A percentile compares a stretch with the other conserved stretches of the same genome.
These are phyloP conservation scores for Vigna angularis DNA, from an alignment of 306 rosid genomes.

Conservation along the genomic window DNA sequence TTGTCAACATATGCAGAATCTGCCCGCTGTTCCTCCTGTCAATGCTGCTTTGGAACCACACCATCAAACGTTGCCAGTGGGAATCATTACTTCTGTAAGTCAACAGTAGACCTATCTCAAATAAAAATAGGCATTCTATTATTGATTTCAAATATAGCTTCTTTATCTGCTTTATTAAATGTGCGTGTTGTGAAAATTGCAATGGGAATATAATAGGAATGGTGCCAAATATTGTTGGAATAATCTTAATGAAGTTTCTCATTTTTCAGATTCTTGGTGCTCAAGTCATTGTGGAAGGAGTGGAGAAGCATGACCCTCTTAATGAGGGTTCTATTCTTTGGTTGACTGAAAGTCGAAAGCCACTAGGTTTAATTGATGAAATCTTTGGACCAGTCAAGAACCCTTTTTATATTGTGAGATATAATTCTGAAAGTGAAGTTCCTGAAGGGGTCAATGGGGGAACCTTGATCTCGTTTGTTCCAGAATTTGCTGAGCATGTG, in stretches of 20 bases:
- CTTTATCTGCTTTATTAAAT: conserved; percentile 20
- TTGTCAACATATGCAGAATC: conserved; percentile 59
- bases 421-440: conserved; percentile 82
- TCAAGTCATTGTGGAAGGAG: conserved; percentile 85
- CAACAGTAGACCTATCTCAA: conserved; percentile 2
- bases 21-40: conserved; percentile 78
- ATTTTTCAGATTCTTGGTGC: conserved; percentile 68
- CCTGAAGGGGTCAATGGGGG: conserved; percentile 67
- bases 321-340: conserved; percentile 89
- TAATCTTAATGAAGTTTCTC: conserved; percentile 37
- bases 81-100: conserved; percentile 86
- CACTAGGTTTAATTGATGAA: conserved; percentile 86
- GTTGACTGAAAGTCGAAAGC: conserved; percentile 74
- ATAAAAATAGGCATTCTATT: not conserved
- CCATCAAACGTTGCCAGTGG: conserved; percentile 77
- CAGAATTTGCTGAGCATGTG: conserved; percentile 78
- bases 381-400: conserved; percentile 92
- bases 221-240: conserved; percentile 23
- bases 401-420: conserved; percentile 83
- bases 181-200: conserved; percentile 5
- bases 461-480: conserved; percentile 71
- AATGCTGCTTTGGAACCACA: conserved; percentile 68
- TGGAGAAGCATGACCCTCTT: conserved; percentile 85
- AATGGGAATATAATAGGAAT: not conserved
- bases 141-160: conserved; percentile 8